Evolutionary conservation across 768 basidiomycete species (phyloP), one percentile per base, ranked within the genome.

Genomic region (Lyophyllum semitale): DNA sequence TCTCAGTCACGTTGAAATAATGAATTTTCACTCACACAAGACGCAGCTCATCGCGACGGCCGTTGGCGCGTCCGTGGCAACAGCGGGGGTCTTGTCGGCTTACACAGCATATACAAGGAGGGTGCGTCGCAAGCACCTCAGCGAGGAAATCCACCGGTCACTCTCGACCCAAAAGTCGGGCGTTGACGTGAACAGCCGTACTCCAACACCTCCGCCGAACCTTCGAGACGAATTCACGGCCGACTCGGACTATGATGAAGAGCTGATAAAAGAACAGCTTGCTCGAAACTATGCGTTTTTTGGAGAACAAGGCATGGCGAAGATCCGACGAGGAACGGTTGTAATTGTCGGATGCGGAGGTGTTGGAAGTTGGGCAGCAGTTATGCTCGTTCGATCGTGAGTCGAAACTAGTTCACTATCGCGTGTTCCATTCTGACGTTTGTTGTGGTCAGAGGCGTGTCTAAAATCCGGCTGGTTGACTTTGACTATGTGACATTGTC

Each of bases 401-500:
- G 91, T 83, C 27, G 23, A 29, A 13, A 17, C n/a, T 33, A 30
- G 17, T 46, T 1, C 48, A 11, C 18, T 30, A 13, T 50, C 17
- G 12, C 29, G 15, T 27, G 44, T 20, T 5, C 9, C 25, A 26
- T 33, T 54, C 42, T 32, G 53, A 47, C 48, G 37, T 29, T 20
- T 27, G 27, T 37, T 30, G 30, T 33, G 23, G 62, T 15, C 60
- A 91, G 91, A 32, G 91, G 91, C 25, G 78, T 93, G 20, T 82
- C 86, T 23, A 85, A 81, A 53, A 84, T 93, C 60, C 82, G 92
- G 20, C 78, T 93, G n/a, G 75, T 94, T 9, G 93, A 98, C 76
- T 98, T 98, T 68, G 97, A 98, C 82, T 87, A 95, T 60, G 95
- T 98, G 59, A 95, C 95, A 0, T 76, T 99, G 13, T 95, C 93